Conservation (phyloP, 306 rosid species). For the Quercus dentata region DNA sequence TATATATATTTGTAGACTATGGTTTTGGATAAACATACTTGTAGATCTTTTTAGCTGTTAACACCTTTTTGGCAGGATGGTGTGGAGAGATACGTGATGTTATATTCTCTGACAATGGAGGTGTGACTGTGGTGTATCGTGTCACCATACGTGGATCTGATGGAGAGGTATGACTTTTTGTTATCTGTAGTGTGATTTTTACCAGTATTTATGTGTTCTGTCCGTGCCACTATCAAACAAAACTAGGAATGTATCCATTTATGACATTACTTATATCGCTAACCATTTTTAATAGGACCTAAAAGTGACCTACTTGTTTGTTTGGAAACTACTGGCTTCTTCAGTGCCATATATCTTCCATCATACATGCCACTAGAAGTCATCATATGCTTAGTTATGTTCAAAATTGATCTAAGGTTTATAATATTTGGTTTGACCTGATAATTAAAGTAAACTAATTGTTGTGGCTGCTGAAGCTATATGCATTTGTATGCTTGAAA, state of each 20-base stretch:
- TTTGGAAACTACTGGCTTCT: background rate
- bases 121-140: slow-evolving; percentile 91
- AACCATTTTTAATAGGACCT: background rate
- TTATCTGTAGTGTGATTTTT: background rate
- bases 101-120: slow-evolving; percentile 85
- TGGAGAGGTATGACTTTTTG: slow-evolving; percentile 68
- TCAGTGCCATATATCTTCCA: background rate
- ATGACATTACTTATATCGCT: background rate
- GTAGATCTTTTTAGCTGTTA: background rate
- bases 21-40: background rate
- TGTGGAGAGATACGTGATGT: slow-evolving; percentile 99
- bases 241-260: background rate
- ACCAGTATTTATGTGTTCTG: background rate
- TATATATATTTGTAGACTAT: background rate
- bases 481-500: background rate
- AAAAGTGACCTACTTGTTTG: background rate
- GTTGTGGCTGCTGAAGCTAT: background rate
- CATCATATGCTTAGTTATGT: background rate
- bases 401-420: background rate
- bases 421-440: background rate
- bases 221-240: background rate
- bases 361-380: background rate
- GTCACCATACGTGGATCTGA: slow-evolving; percentile 94
- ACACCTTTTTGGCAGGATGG: slow-evolving; percentile 66
- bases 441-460: background rate